Evolutionary conservation across 805 yeast genomes (phyloP), one percentile per base, ranked within the genome.

Genomic region (Yamadazyma phyllophila): DNA sequence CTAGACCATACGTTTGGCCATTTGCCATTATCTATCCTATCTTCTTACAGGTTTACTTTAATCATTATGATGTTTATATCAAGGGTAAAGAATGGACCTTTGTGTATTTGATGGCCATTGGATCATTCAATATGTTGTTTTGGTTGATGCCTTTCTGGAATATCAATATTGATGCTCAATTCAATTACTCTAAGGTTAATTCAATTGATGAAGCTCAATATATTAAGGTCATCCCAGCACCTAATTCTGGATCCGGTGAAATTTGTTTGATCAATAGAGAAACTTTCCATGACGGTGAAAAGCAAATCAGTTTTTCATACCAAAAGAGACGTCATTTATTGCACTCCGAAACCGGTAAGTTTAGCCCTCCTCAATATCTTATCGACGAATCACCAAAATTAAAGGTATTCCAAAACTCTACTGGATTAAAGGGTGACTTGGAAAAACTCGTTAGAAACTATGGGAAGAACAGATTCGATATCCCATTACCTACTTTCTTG

Each of bases 71-170:
- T 47, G 72, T 67, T 47, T 88, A 88, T 61, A 85, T 92, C 58
- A 85, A 78, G 37, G 97, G 97, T 20, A 77, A 85, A 38, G 99
- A 92, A 68, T 94, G 99, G 98, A 94, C 98, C 0, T 88, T 88
- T 63, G 94, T 92, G 31, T 91, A 81, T 59, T 71, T 89, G 17
- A 85, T 95, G 49, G 65, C 90, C 5, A 73, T 91, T 42, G 63
- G 85, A 31, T 81, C 96, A 2, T 49, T 85, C 47, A 95, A 92
- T 61, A 69, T 83, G 36, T 71, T 92, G 61, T 71, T 92, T 47
- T 77, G 90, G 84, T 78, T 92, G 63, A 79, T 89, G 80, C 97
- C 98, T n/a, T 85, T 85, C 58, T 92, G 99, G 99, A 89, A 83
- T 61, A 77, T 90, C 49, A 75, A 79, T 41, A 67, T 92, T 43